These are phyloP conservation scores for Coniochaeta prunicola DNA, from an alignment of 2,329 filamentous ascomycete genomes.

Conservation along the genomic window DNA sequence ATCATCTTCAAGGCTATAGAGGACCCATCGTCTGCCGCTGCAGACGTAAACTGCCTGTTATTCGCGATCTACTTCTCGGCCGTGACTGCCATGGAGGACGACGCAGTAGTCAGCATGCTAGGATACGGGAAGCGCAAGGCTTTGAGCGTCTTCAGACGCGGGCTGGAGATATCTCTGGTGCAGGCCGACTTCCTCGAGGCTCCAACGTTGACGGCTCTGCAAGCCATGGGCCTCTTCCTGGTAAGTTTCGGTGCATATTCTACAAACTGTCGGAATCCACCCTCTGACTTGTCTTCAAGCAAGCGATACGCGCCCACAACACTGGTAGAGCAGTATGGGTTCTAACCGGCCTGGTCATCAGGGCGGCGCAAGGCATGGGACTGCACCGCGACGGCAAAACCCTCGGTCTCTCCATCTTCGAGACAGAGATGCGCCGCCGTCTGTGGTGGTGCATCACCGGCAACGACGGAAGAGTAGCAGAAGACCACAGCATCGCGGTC, in stretches of 20 bases:
- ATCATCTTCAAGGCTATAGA: slow-evolving; percentile 12
- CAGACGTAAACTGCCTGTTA: slow-evolving; percentile 9
- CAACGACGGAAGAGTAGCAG: slow-evolving; percentile 44
- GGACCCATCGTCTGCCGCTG: slow-evolving; percentile 1
- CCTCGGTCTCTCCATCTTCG: slow-evolving; percentile 41
- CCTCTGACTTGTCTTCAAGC: slow-evolving; percentile 9
- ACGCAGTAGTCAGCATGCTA: slow-evolving; percentile 7
- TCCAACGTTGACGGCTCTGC: slow-evolving; percentile 10
- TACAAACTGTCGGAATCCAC: slow-evolving; percentile 5
- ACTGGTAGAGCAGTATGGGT: slow-evolving; percentile 28
- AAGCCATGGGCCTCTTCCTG: slow-evolving; percentile 17
- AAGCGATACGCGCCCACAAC: slow-evolving; percentile 23
- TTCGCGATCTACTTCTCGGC: slow-evolving; percentile 13
- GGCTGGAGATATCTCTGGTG: slow-evolving; percentile 11
- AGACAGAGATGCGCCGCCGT: slow-evolving; percentile 44
- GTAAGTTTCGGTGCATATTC: slow-evolving; percentile 19
- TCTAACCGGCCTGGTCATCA: slow-evolving; percentile 34
- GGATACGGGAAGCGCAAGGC: slow-evolving; percentile 10
- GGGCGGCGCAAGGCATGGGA: slow-evolving; percentile 36
- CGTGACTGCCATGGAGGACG: slow-evolving; percentile 8
- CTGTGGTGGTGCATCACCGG: slow-evolving; percentile 49
- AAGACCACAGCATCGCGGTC: slow-evolving; percentile 43
- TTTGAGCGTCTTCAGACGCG: slow-evolving; percentile 8
- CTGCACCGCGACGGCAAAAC: slow-evolving; percentile 31
- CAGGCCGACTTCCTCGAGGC: slow-evolving; percentile 13